Evolutionary conservation across 129 eudicot genomes (phyloP).

Genomic region (Helichrysum umbraculigerum): DNA sequence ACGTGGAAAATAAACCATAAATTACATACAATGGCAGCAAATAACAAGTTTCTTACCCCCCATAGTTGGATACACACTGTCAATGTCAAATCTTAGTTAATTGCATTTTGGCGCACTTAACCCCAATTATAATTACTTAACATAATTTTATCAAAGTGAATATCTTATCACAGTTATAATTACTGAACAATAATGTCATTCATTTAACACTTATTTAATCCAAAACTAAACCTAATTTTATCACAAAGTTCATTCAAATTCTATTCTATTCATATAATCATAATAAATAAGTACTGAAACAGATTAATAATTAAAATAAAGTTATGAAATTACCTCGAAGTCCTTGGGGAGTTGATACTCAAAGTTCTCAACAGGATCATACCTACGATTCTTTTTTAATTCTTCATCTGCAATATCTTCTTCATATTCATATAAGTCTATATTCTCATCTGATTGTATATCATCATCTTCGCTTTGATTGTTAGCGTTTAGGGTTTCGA

Average conservation of each 20-base stretch:
- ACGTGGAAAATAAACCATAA: no score
- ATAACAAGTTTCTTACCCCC: no score
- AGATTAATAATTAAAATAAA: no score
- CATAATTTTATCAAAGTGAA: not conserved
- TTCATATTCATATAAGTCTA: slow-evolving; percentile 76
- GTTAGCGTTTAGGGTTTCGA: slow-evolving; percentile 38
- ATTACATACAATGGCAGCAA: no score
- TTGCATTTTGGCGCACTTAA: no score
- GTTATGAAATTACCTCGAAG: slow-evolving; percentile 26
- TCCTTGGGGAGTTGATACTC: slow-evolving; percentile 65
- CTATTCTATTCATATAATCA: not conserved
- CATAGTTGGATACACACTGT: no score
- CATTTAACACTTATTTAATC: not conserved
- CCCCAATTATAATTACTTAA: not conserved
- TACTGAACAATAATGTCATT: not conserved
- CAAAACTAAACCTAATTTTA: not conserved
- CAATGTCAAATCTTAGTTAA: no score
- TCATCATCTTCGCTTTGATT: slow-evolving; percentile 15
- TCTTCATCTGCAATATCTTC: slow-evolving; percentile 75
- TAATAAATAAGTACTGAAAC: not conserved
- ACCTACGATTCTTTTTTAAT: slow-evolving; percentile 66
- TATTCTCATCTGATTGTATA: slow-evolving; percentile 44
- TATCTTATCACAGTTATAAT: no score
- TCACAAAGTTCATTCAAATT: not conserved
- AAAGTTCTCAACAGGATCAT: slow-evolving; percentile 72